phyloP scores from a whole-genome alignment of 768 basidiomycete species.

The Xerocomus potaroensis region DNA sequence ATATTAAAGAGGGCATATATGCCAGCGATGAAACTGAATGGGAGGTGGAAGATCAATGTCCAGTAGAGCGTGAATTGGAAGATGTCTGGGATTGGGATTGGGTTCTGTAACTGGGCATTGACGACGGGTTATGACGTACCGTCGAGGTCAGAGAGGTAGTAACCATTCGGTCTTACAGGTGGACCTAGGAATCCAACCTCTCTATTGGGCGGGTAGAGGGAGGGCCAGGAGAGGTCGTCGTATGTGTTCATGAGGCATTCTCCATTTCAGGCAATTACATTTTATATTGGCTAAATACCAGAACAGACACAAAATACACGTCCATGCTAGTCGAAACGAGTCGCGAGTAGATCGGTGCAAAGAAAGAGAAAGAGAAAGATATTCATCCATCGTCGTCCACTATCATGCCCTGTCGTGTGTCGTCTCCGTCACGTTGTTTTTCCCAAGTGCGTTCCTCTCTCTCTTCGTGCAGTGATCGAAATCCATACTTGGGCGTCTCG shows the following conservation, averaged over 20 bases:
- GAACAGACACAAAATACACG: conserved; percentile 5
- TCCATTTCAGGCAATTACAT: conserved; percentile 1
- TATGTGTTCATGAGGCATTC: neutral
- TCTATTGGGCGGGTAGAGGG: conserved; percentile 34
- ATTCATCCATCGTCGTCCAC: conserved; percentile 15
- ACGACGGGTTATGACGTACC: conserved; percentile 18
- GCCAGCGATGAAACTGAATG: conserved; percentile 38
- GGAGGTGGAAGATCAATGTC: conserved; percentile 44
- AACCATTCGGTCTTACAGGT: conserved; percentile 30
- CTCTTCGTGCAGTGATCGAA: conserved; percentile 6
- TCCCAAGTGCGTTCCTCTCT: conserved; percentile 1
- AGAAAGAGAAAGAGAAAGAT: too few species aligned
- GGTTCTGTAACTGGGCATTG: neutral
- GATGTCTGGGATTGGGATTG: conserved; percentile 28
- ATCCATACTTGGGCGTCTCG: conserved; percentile 21
- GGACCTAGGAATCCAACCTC: conserved; percentile 29
- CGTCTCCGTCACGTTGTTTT: conserved; percentile 1
- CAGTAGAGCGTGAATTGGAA: conserved; percentile 47
- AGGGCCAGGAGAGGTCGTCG: conserved; percentile 27
- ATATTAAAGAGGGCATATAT: conserved; percentile 41
- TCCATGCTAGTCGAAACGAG: neutral
- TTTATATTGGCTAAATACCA: neutral
- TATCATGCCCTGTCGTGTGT: conserved; percentile 14
- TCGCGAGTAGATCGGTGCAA: neutral
- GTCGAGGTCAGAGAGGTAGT: conserved; percentile 33